phyloP scores from a whole-genome alignment of 2,329 filamentous ascomycete species.

The Xylaria sp. region DNA sequence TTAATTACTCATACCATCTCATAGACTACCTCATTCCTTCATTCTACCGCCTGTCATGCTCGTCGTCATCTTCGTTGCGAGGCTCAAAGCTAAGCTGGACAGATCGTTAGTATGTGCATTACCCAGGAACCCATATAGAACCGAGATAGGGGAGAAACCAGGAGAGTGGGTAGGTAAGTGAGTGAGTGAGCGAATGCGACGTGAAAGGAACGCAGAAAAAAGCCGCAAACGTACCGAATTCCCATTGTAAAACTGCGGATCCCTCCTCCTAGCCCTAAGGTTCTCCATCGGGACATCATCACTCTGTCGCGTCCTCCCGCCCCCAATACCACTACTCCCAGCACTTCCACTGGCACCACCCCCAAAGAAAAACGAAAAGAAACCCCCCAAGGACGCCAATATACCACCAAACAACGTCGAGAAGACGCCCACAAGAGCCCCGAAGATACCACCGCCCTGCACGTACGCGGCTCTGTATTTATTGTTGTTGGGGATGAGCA shows the following conservation, averaged over 20 bases:
- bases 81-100: constrained; percentile 27
- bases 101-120: neutral
- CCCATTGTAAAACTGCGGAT: constrained; percentile 85
- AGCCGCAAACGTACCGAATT: constrained; percentile 70
- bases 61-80: constrained; percentile 20
- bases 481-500: constrained; percentile 75
- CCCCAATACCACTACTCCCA: too few species aligned
- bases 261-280: constrained; percentile 44
- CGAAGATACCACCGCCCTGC: constrained; percentile 40
- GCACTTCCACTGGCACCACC: too few species aligned
- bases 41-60: constrained; percentile 6
- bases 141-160: neutral
- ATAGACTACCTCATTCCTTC: too few species aligned
- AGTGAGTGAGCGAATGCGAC: too few species aligned
- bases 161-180: neutral
- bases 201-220: too few species aligned
- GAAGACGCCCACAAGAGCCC: constrained; percentile 33
- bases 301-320: neutral
- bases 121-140: neutral
- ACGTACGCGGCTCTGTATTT: constrained; percentile 51
- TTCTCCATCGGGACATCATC: constrained; percentile 41
- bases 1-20: neutral
- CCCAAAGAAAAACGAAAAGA: constrained; percentile 35
- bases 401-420: constrained; percentile 29
- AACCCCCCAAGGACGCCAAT: constrained; percentile 35